Evolutionary conservation across 176 grass and related monocot genomes (phyloP).

Genomic region (Luzula sylvatica): DNA sequence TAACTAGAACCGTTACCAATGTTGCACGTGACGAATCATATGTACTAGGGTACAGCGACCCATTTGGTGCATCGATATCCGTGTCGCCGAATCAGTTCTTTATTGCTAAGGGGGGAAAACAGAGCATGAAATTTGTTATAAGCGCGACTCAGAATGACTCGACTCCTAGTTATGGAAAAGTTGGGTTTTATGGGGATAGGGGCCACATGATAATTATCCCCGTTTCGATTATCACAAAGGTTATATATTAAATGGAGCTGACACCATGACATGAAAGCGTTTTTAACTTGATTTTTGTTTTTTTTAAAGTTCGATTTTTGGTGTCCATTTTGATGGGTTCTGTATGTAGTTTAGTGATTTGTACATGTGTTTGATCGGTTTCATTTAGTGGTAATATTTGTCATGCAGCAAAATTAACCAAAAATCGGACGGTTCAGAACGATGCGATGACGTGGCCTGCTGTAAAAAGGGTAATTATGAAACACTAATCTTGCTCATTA

Average conservation of each 20-base stretch:
- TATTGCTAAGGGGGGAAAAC: constrained; percentile 47
- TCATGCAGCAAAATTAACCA: too few relatives aligned
- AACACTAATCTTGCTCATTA: too few relatives aligned
- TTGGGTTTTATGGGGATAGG: constrained; percentile 64
- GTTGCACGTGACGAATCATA: constrained; percentile 60
- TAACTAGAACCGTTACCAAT: constrained; percentile 53
- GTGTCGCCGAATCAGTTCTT: constrained; percentile 38
- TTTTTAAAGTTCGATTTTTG: constrained; percentile 13
- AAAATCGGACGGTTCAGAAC: too few relatives aligned
- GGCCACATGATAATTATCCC: constrained; percentile 58
- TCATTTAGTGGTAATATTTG: too few relatives aligned
- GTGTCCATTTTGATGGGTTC: constrained; percentile 7
- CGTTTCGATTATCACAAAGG: constrained; percentile 64
- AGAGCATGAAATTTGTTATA: constrained; percentile 53
- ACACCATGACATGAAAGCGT: background rate
- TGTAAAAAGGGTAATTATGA: too few relatives aligned
- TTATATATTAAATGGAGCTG: constrained; percentile 17
- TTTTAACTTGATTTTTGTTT: constrained; percentile 2
- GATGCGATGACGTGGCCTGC: too few relatives aligned
- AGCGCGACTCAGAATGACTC: constrained; percentile 53
- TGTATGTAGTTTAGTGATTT: constrained; percentile 15
- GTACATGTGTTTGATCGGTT: background rate
- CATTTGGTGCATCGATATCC: constrained; percentile 46
- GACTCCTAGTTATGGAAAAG: constrained; percentile 50
- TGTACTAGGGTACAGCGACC: constrained; percentile 42